A percentile compares a stretch with the other conserved stretches of the same genome.
Evolutionary conservation across 2,329 filamentous ascomycete species (phyloP).

Genomic region (Pseudopithomyces chartarum): DNA sequence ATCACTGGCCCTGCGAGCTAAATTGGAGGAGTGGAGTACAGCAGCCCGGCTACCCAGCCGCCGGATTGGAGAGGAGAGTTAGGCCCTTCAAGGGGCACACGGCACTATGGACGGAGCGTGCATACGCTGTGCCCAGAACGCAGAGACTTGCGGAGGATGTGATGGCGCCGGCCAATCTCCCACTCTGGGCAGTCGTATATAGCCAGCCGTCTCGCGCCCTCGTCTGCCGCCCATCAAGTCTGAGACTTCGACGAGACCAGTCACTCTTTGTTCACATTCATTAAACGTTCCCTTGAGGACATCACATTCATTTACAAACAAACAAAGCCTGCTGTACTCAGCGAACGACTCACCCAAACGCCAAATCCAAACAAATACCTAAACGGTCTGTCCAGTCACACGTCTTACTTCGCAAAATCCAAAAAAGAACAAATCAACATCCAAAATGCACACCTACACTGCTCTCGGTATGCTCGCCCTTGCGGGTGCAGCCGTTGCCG

Average conservation of each 20-base stretch:
- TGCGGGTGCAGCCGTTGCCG: conserved; percentile 35
- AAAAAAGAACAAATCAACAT: conserved; percentile 8
- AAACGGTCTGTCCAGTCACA: neutral
- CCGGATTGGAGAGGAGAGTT: neutral
- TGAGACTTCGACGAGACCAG: conserved; percentile 42
- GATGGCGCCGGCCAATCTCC: conserved; percentile 9
- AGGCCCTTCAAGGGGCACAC: neutral
- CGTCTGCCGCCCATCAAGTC: conserved; percentile 28
- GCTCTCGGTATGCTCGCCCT: conserved; percentile 35
- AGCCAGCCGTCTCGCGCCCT: conserved; percentile 15
- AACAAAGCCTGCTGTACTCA: conserved; percentile 15
- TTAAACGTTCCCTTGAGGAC: conserved; percentile 35
- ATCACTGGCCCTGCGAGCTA: conserved; percentile 1
- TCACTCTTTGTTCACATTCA: conserved; percentile 38
- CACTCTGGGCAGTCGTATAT: conserved; percentile 10
- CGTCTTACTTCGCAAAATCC: too few species aligned
- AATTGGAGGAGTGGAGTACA: conserved; percentile 11
- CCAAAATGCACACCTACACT: conserved; percentile 36
- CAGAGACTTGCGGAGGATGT: conserved; percentile 7
- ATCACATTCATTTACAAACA: conserved; percentile 25
- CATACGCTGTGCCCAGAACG: conserved; percentile 8
- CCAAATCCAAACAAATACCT: conserved; percentile 5
- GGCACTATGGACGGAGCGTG: conserved; percentile 2
- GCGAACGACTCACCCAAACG: neutral
- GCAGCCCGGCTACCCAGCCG: conserved; percentile 8